phyloP scores from a whole-genome alignment of 108 stramenopile species.

The Ochromonas danica region DNA sequence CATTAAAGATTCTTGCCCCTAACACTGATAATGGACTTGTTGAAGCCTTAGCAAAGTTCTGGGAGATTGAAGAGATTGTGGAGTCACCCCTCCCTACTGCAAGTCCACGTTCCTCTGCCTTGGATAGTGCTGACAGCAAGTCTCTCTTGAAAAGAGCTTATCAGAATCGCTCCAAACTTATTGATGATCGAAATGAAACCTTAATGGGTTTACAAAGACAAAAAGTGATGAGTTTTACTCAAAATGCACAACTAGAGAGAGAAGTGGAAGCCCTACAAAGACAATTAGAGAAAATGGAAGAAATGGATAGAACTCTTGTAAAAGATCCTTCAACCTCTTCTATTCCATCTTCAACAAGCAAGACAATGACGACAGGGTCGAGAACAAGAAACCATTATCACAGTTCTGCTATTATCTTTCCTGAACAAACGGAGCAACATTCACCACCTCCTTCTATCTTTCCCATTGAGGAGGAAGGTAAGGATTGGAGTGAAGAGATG shows the following conservation, averaged over 20 bases:
- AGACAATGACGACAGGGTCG: no score
- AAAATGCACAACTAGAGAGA: constrained; percentile 20
- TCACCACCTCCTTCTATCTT: no score
- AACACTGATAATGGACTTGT: neutral
- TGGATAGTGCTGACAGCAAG: no score
- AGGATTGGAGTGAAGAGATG: neutral
- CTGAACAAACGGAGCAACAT: no score
- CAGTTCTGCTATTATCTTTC: no score
- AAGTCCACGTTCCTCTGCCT: no score
- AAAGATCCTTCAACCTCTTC: neutral
- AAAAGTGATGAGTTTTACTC: neutral
- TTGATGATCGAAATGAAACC: neutral
- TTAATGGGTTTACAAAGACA: constrained; percentile 2
- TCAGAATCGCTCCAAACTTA: no score
- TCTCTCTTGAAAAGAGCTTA: no score
- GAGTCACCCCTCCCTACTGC: no score
- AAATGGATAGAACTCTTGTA: neutral
- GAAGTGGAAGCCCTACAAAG: constrained; percentile 1
- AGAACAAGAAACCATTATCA: no score
- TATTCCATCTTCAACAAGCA: no score
- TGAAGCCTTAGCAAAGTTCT: neutral
- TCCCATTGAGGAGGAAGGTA: neutral
- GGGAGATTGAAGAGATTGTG: neutral
- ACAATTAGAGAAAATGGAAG: constrained; percentile 11
- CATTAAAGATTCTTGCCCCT: no score